These are phyloP conservation scores for Xylaria sp. DNA, from an alignment of 2,329 filamentous ascomycete genomes.

Conservation along the genomic window DNA sequence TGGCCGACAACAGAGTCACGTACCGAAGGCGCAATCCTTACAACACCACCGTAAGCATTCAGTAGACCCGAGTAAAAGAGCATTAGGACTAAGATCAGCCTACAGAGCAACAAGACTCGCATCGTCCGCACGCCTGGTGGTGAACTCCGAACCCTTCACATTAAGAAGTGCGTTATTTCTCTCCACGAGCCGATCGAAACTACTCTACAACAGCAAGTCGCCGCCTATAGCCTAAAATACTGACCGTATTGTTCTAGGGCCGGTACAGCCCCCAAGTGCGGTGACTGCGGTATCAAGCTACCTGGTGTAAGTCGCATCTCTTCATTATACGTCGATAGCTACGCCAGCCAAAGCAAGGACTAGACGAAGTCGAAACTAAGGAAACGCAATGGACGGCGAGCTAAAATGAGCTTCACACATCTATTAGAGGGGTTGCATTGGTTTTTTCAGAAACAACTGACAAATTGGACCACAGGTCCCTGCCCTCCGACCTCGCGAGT, in stretches of 20 bases:
- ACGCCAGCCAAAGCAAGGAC: neutral
- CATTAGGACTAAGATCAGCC: conserved; percentile 62
- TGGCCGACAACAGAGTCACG: conserved; percentile 69
- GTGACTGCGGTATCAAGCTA: conserved; percentile 98
- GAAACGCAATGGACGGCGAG: neutral
- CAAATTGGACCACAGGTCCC: conserved; percentile 71
- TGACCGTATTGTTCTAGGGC: conserved; percentile 52
- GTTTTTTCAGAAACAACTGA: conserved; percentile 15
- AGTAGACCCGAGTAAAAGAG: neutral
- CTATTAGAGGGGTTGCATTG: neutral
- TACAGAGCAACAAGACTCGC: conserved; percentile 88
- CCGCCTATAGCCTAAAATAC: neutral
- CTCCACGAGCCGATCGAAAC: neutral
- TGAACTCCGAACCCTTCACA: conserved; percentile 94
- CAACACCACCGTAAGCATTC: conserved; percentile 29
- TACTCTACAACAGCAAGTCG: neutral
- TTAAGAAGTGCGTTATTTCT: conserved; percentile 78
- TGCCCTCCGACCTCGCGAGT: conserved; percentile 97
- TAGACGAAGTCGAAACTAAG: neutral
- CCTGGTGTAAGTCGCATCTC: conserved; percentile 82
- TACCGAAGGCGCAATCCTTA: conserved; percentile 55
- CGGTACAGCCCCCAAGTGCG: conserved; percentile 97
- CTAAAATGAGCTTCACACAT: neutral
- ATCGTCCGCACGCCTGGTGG: conserved; percentile 97
- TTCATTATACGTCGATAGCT: neutral